Conservation (phyloP, 2,329 filamentous ascomycete species). For the Verticillium dahliae region DNA sequence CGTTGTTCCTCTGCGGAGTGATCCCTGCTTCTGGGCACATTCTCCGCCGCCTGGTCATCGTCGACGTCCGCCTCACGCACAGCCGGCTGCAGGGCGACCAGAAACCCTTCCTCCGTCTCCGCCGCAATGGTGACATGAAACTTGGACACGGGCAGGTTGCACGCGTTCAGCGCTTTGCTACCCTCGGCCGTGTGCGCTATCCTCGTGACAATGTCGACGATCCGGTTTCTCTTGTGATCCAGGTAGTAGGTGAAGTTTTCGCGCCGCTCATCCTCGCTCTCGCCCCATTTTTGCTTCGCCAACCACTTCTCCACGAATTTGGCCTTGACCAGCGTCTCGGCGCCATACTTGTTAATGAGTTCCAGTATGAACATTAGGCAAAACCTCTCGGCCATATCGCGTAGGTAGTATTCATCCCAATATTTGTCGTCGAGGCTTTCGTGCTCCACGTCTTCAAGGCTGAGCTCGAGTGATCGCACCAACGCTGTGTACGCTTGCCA, state of each 20-base stretch:
- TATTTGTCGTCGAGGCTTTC: slow-evolving; percentile 46
- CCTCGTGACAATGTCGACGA: slow-evolving; percentile 44
- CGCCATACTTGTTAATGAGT: slow-evolving; percentile 53
- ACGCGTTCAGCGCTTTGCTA: slow-evolving; percentile 42
- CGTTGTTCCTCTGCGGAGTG: slow-evolving; percentile 63
- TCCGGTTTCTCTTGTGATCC: slow-evolving; percentile 42
- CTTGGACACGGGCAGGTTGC: slow-evolving; percentile 32
- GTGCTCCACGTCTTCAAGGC: slow-evolving; percentile 41
- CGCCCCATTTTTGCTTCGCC: slow-evolving; percentile 64
- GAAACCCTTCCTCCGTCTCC: slow-evolving; percentile 15
- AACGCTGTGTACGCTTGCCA: slow-evolving; percentile 47
- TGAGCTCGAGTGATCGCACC: slow-evolving; percentile 53
- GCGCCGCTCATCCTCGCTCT: slow-evolving; percentile 42
- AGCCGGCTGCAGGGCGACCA: slow-evolving; percentile 27
- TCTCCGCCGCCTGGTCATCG: slow-evolving; percentile 18
- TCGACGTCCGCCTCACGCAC: slow-evolving; percentile 20
- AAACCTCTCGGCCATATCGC: slow-evolving; percentile 55
- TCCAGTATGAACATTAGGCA: slow-evolving; percentile 52
- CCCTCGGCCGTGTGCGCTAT: slow-evolving; percentile 45
- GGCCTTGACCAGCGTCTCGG: slow-evolving; percentile 52
- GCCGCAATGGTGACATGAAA: slow-evolving; percentile 5
- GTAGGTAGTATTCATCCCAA: slow-evolving; percentile 58
- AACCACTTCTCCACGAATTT: slow-evolving; percentile 69
- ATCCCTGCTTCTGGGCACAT: slow-evolving; percentile 32
- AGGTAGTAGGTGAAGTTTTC: slow-evolving; percentile 48